Evolutionary conservation across 2,329 filamentous ascomycete genomes (phyloP), one percentile per base, ranked within the genome.

Genomic region (Aspergillus ruber): DNA sequence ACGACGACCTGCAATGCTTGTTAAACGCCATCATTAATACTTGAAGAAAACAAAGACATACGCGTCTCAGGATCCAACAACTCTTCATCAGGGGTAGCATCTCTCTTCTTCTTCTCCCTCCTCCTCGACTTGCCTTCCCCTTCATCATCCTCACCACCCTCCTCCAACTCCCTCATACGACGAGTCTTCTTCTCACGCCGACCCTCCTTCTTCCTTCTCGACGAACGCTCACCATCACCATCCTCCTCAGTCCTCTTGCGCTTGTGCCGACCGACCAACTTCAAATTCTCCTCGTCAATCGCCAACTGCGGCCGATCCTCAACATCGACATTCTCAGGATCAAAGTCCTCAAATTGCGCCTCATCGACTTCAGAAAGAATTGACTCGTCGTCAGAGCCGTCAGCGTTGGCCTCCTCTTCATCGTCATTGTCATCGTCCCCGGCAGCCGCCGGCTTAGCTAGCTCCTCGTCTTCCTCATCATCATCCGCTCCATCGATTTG

Each of bases 31-130:
- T 36, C 48, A 44, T 36, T 47, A 38, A 40, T 25, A 42, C 15
- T 20, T 43, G 21, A 45, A 32, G 35, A 10, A 10, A 29, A 29
- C 10, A 12, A 29, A 39, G 23, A 78, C 80, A 64, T 69, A 82
- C 88, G 80, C 72, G 95, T 88, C 68, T 93, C 89, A 0, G 90
- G 88, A 17, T 86, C 85, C 58, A 97, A 70, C 52, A 85, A 77
- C 60, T 89, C 87, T 51, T 95, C 88, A 55, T 87, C 79, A 50
- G 84, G 80, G 3, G 76, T 76, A 17, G 73, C 68, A 56, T 74
- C 76, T 35, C 70, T 72, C 51, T 73, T 77, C 55, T 78, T 77
- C 55, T 70, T 73, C 44, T 72, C 75, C 20, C 64, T 68, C 63
- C 75, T 80, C 54, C 74, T 68, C 49, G 69, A 68, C 56, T 78